Evolutionary conservation across 768 basidiomycete genomes (phyloP), one percentile per base, ranked within the genome.

Genomic region (Tylopilus rubrobrunneus): DNA sequence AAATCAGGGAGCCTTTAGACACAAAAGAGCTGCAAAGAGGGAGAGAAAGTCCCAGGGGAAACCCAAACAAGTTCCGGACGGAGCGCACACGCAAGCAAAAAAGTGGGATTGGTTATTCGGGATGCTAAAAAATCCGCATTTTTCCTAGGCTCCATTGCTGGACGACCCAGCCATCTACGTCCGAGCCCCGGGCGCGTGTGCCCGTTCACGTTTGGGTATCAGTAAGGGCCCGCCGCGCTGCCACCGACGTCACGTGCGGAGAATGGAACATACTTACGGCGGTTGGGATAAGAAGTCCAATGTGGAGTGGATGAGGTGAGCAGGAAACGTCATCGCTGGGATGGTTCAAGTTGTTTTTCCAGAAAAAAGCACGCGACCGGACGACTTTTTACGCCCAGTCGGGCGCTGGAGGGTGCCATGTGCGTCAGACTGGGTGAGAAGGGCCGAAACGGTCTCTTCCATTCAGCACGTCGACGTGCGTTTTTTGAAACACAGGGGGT

Each of bases 41-140:
- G n/a, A 8, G 31, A 25, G 43, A 45, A 17, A n/a, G 45, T 15
- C 27, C 28, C 27, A 25, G 34, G 31, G 1, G 25, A 19, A 7
- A 17, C 21, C 37, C 23, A 31, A 14, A n/a, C 7, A 44, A 54
- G 53, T 14, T 51, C 53, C 53, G 53, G 36, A 14, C 23, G 12
- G 48, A 12, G 34, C 50, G 29, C 43, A 25, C n/a, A 31, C 9
- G 12, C 25, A 28, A n/a, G 8, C 12, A 14, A 10, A 4, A 25
- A 21, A 12, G 15, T 14, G 8, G 34, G 39, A 62, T 58, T 62
- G 51, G 53, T 55, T 46, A 62, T 61, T 61, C 53, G 45, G 42
- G 36, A 55, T 19, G 51, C 28, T 27, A 51, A 50, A 19, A 33
- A 39, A 19, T 15, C 19, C 27, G 25, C 33, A 27, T 45, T 25